These are phyloP conservation scores for Canariomyces notabilis DNA, from an alignment of 2,329 filamentous ascomycete species.

Conservation along the genomic window DNA sequence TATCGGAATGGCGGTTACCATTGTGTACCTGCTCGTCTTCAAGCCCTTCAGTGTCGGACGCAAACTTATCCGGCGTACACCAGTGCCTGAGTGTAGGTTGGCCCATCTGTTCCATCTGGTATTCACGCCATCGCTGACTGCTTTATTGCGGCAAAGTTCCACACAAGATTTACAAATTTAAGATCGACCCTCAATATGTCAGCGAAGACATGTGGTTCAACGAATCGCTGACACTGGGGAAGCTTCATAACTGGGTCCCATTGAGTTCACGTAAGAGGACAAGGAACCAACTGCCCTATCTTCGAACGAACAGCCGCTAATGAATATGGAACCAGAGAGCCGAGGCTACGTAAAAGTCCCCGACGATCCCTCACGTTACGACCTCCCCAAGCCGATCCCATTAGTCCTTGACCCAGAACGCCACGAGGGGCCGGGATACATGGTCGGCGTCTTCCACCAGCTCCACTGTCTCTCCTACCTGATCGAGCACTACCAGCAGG, in stretches of 20 bases:
- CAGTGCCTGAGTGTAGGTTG: constrained; percentile 31
- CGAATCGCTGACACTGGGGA: constrained; percentile 29
- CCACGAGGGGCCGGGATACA: constrained; percentile 35
- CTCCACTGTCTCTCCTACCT: constrained; percentile 36
- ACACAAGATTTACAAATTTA: constrained; percentile 32
- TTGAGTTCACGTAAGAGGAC: constrained; percentile 28
- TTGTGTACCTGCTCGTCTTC: constrained; percentile 25
- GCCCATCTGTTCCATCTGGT: neutral
- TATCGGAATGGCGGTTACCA: constrained; percentile 28
- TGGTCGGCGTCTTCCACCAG: constrained; percentile 38
- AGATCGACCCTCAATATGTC: constrained; percentile 29
- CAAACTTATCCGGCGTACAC: constrained; percentile 17
- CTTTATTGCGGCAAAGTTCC: constrained; percentile 29
- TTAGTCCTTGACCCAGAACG: constrained; percentile 27
- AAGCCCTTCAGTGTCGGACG: constrained; percentile 4
- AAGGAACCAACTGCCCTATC: constrained; percentile 21
- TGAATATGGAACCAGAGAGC: constrained; percentile 20
- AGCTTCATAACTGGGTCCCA: constrained; percentile 34
- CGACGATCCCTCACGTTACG: constrained; percentile 27
- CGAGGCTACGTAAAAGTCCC: constrained; percentile 34
- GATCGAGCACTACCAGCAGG: constrained; percentile 32
- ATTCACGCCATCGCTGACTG: constrained; percentile 11
- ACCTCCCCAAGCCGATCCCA: constrained; percentile 30
- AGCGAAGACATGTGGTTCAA: constrained; percentile 33
- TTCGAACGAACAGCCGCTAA: neutral